Conservation (phyloP, 352 stramenopile genomes). For the Phytophthora capsici region DNA sequence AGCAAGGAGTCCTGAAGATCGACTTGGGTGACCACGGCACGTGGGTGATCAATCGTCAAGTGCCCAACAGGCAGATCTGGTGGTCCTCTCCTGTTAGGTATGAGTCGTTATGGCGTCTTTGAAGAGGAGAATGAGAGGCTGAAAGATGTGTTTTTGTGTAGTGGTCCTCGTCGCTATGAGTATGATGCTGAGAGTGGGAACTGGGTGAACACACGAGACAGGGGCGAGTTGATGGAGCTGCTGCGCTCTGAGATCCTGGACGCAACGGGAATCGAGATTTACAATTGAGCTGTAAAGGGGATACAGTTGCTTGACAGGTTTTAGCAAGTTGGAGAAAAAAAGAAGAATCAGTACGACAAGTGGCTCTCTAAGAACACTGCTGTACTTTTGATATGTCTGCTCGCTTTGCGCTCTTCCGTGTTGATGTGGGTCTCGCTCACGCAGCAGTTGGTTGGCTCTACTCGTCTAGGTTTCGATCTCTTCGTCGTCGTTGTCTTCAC, state of each 20-base stretch:
- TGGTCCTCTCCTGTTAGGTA: conserved; percentile 96
- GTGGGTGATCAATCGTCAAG: conserved; percentile 98
- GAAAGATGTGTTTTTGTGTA: conserved; percentile 19
- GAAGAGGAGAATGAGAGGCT: neutral
- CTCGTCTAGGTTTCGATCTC: conserved; percentile 39
- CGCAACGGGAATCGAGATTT: conserved; percentile 83
- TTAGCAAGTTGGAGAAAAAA: conserved; percentile 3
- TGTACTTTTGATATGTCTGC: conserved; percentile 18
- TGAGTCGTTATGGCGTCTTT: neutral
- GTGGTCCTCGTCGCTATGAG: conserved; percentile 91
- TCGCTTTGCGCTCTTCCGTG: conserved; percentile 15
- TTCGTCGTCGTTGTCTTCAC: conserved; percentile 46
- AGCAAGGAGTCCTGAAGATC: conserved; percentile 97
- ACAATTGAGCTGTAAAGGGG: conserved; percentile 41
- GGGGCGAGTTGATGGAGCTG: conserved; percentile 72
- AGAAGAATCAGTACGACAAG: conserved; percentile 16
- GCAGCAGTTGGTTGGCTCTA: neutral
- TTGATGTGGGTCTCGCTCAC: conserved; percentile 7
- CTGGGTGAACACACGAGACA: conserved; percentile 88
- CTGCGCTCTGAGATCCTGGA: conserved; percentile 82
- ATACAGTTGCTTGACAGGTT: conserved; percentile 3
- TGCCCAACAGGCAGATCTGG: conserved; percentile 97
- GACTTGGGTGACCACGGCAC: conserved; percentile 93
- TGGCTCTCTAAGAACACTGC: conserved; percentile 3
- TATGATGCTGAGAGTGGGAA: conserved; percentile 68